Conservation (phyloP, 2,329 filamentous ascomycete species). For the Stromatinia cepivora region DNA sequence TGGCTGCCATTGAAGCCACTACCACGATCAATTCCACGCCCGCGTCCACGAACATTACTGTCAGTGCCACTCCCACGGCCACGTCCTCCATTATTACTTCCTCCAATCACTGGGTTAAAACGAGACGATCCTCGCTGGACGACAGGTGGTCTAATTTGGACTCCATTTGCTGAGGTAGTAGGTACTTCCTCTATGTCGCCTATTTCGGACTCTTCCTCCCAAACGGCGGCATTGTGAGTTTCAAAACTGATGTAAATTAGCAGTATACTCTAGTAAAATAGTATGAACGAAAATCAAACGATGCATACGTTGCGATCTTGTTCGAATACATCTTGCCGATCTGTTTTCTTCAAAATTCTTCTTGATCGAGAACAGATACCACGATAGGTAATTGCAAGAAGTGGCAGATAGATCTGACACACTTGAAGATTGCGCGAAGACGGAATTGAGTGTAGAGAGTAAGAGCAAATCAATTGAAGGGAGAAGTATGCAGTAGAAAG, state of each 20-base stretch:
- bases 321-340: conserved; percentile 1
- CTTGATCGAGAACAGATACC: background rate
- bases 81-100: background rate
- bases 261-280: background rate
- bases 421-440: background rate
- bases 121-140: background rate
- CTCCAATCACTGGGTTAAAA: background rate
- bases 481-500: background rate
- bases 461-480: background rate
- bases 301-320: conserved; percentile 14
- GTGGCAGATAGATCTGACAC: background rate
- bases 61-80: background rate
- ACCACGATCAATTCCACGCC: background rate
- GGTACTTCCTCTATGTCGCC: background rate
- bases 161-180: background rate
- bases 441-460: too few species aligned
- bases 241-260: conserved; percentile 12
- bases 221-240: background rate
- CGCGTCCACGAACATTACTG: background rate
- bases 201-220: background rate
- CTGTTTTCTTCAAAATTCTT: background rate
- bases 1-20: background rate
- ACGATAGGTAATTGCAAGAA: background rate
- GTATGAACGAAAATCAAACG: background rate
- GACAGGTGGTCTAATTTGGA: background rate